phyloP scores from a whole-genome alignment of 176 grass and related monocot species.

The Saccharum officinarum region DNA sequence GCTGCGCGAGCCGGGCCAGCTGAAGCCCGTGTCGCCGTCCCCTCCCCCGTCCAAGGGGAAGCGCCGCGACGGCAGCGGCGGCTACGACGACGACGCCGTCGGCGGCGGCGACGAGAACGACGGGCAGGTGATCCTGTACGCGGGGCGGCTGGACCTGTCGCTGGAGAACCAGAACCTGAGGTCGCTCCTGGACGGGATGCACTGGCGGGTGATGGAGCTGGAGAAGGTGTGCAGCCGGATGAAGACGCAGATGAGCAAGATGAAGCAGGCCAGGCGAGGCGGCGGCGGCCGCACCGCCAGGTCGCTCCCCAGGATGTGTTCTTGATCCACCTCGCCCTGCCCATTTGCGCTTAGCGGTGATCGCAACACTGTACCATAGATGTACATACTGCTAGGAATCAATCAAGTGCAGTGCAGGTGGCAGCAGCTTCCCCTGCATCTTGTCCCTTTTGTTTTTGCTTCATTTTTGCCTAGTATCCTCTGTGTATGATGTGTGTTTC shows the following conservation, averaged over 20 bases:
- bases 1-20: constrained; percentile 42
- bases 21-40: constrained; percentile 23
- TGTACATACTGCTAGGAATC: constrained; percentile 42
- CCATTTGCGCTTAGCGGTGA: neutral
- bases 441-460: neutral
- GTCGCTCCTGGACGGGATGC: constrained; percentile 81
- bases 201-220: constrained; percentile 85
- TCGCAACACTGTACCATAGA: neutral
- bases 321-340: constrained; percentile 41
- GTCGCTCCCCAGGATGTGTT: constrained; percentile 95
- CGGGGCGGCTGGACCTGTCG: constrained; percentile 65
- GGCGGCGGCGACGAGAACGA: neutral
- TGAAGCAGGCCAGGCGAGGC: constrained; percentile 46
- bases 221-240: constrained; percentile 86
- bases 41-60: constrained; percentile 13
- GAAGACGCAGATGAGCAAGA: constrained; percentile 88
- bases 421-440: constrained; percentile 6
- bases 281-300: constrained; percentile 29
- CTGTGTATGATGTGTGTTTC: constrained; percentile 25
- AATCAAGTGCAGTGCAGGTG: constrained; percentile 30
- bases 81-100: neutral
- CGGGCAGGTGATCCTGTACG: constrained; percentile 76
- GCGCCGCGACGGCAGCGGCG: neutral
- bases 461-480: constrained; percentile 22
- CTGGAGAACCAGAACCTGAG: constrained; percentile 85